Evolutionary conservation across 1,284 basidiomycete species (phyloP), one percentile per base, ranked within the genome.

Genomic region (Porogramme epimiltina): DNA sequence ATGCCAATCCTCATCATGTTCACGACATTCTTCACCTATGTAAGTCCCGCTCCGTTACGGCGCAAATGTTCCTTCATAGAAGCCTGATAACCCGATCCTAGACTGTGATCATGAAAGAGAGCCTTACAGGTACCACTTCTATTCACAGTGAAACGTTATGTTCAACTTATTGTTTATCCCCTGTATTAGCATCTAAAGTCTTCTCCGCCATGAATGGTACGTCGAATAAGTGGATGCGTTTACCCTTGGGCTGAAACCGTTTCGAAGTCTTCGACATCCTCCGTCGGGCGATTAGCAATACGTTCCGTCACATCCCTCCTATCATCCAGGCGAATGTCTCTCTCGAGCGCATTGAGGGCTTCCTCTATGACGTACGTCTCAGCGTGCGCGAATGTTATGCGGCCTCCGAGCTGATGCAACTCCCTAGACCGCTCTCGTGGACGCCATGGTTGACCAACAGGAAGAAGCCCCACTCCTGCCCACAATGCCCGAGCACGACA

Each of bases 1-100:
- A 80, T 89, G 36, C 87, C 89, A 1, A 70, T 87, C 2, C 60
- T 84, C 34, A 84, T 82, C 8, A 91, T 90, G 80, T 66, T 84
- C 26, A 77, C 78, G n/a, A 87, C 88, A 0, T 91, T 84, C 62
- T 77, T 79, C 8, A 78, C 81, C 36, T 88, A 80, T 61, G 70
- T 72, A 51, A 54, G 70, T 60, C 0, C 6, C 10, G 13, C 16
- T 22, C 13, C 13, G n/a, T n/a, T n/a, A n/a, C n/a, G n/a, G n/a
- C n/a, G n/a, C n/a, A n/a, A n/a, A n/a, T n/a, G 11, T 2, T 9
- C 1, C n/a, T 11, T 36, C 9, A 38, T 3, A 20, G n/a, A 5
- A 33, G 3, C 19, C 41, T 37, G 3, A 33, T 24, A 13, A 31
- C 28, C 8, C 13, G 15, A 16, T 20, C 23, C 15, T 50, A 78